Conservation (phyloP, 1,139 yeast species). For the Yamadazyma songkhlaensis region DNA sequence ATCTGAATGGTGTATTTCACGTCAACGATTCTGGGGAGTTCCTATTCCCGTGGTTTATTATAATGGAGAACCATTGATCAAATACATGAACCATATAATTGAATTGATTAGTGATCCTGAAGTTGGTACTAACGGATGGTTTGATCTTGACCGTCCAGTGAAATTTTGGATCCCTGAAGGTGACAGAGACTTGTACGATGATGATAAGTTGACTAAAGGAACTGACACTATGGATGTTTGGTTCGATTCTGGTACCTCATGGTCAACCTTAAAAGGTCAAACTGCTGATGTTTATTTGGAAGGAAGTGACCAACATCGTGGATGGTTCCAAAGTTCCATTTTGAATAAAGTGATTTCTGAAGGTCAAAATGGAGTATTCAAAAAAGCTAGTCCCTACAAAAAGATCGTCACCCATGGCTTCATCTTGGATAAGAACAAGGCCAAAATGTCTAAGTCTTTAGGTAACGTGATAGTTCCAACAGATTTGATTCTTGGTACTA, state of each 20-base stretch:
- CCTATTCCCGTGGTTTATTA: slow-evolving; percentile 87
- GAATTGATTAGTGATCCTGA: slow-evolving; percentile 38
- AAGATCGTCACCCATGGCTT: slow-evolving; percentile 90
- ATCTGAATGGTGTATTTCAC: slow-evolving; percentile 95
- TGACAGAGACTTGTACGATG: slow-evolving; percentile 15
- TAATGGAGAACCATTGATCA: slow-evolving; percentile 55
- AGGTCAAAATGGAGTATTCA: slow-evolving; percentile 30
- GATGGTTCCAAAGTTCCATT: slow-evolving; percentile 97
- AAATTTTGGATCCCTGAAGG: slow-evolving; percentile 71
- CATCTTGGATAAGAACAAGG: slow-evolving; percentile 78
- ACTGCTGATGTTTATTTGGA: slow-evolving; percentile 79
- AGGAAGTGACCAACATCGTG: slow-evolving; percentile 97
- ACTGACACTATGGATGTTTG: slow-evolving; percentile 97
- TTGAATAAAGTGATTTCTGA: slow-evolving; percentile 68
- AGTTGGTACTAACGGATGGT: slow-evolving; percentile 81
- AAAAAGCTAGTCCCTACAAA: slow-evolving; percentile 67
- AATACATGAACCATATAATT: slow-evolving; percentile 55
- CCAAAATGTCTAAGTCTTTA: slow-evolving; percentile 90
- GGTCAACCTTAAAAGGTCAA: slow-evolving; percentile 62
- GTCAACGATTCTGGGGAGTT: slow-evolving; percentile 99
- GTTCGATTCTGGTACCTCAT: slow-evolving; percentile 96
- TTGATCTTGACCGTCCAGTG: slow-evolving; percentile 32
- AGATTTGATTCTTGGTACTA: slow-evolving; percentile 66
- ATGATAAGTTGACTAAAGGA: slow-evolving; percentile 58
- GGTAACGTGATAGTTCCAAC: slow-evolving; percentile 79